Evolutionary conservation across 2,329 filamentous ascomycete genomes (phyloP), one percentile per base, ranked within the genome.

Genomic region (Chalaropsis thielavioides): DNA sequence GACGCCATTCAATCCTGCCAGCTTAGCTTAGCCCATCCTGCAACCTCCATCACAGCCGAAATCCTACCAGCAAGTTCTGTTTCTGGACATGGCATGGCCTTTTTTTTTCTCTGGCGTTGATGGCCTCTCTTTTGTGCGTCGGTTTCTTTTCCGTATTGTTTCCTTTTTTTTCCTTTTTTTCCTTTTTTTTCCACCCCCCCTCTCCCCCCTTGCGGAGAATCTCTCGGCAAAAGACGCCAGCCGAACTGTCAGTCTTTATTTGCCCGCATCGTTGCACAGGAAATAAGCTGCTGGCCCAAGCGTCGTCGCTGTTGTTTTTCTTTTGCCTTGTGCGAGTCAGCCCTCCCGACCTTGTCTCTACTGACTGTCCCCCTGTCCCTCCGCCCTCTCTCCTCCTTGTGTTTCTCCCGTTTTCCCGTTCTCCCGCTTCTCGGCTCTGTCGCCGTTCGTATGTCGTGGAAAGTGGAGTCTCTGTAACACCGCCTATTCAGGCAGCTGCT

Each of bases 1-100:
- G 46, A 59, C 62, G 62, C 62, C 46, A 64, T 64, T 54, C 24
- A 41, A 62, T 44, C 51, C 51, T 56, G 17, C 51, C 51, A 35
- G 27, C 51, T 17, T 56, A 22, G 17, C 24, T 24, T 56, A 62
- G 27, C 31, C 38, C 60, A 40, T 54, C 46, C n/a, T 40, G 10
- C n/a, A 44, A 31, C 41, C 22, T 62, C n/a, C 40, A 35, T 13
- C 8, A 15, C 11, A 13, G 3, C 27, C 31, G n/a, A n/a, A 27
- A 31, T 44, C 27, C 40, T 46, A n/a, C n/a, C n/a, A n/a, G n/a
- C n/a, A n/a, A n/a, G n/a, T n/a, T n/a, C n/a, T n/a, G n/a, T n/a
- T n/a, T n/a, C n/a, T n/a, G n/a, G n/a, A n/a, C n/a, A n/a, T n/a
- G n/a, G n/a, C n/a, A n/a, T n/a, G n/a, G n/a, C n/a, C n/a, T n/a